These are phyloP conservation scores for Friedmanniomyces endolithicus DNA, from an alignment of 495 filamentous ascomycete species.

Conservation along the genomic window DNA sequence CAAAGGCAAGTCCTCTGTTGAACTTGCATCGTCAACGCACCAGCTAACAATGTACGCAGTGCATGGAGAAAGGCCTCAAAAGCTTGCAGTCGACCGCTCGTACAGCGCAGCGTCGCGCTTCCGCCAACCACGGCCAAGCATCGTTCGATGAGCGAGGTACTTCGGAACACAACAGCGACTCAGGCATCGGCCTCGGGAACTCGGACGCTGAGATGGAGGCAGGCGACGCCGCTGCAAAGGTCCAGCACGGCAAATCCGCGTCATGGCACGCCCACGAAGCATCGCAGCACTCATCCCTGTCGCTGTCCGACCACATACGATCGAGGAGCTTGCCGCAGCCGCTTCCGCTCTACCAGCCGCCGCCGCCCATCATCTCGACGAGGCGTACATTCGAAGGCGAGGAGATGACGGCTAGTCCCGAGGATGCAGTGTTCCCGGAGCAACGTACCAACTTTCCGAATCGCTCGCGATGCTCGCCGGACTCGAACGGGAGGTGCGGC, in stretches of 20 bases:
- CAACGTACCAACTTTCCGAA: background rate
- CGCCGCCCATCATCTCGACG: conserved; percentile 7
- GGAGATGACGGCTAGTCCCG: conserved; percentile 10
- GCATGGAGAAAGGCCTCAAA: conserved; percentile 43
- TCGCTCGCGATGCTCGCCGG: conserved; percentile 7
- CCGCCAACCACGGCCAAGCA: conserved; percentile 4
- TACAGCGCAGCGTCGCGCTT: conserved; percentile 19
- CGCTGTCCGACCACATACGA: conserved; percentile 9
- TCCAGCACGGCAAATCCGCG: conserved; percentile 9
- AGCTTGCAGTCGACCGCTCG: conserved; percentile 34
- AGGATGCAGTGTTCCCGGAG: background rate
- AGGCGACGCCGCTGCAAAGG: background rate
- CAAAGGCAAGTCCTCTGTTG: conserved; percentile 41
- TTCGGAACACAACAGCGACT: conserved; percentile 18
- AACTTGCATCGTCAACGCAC: background rate
- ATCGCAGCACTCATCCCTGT: background rate
- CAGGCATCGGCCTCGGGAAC: conserved; percentile 13
- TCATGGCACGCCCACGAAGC: conserved; percentile 9
- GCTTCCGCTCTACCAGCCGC: conserved; percentile 18
- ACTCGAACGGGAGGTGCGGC: conserved; percentile 8
- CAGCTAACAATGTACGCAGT: conserved; percentile 24
- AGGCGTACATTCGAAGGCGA: background rate
- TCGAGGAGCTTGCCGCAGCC: conserved; percentile 17
- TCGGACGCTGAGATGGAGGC: conserved; percentile 20
- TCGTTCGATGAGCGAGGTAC: conserved; percentile 15